Evolutionary conservation across 805 yeast genomes (phyloP).

Genomic region (Myxozyma neotropica): DNA sequence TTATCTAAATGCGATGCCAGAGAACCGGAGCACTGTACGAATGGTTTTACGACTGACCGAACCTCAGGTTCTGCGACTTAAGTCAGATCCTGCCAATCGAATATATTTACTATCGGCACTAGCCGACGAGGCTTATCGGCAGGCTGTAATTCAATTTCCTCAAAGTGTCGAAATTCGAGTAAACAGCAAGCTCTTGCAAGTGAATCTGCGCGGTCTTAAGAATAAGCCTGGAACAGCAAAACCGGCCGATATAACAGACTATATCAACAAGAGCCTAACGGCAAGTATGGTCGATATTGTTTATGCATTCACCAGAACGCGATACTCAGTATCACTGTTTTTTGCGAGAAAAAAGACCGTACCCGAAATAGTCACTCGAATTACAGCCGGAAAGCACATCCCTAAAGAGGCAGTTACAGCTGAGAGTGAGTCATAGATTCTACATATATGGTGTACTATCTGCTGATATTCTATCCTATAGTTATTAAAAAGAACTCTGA

Average conservation of each 20-base stretch:
- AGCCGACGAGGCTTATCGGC: slow-evolving; percentile 28
- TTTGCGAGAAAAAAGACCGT: slow-evolving; percentile 56
- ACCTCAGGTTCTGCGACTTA: slow-evolving; percentile 49
- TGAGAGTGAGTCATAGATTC: slow-evolving; percentile 50
- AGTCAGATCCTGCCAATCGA: slow-evolving; percentile 40
- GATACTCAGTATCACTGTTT: slow-evolving; percentile 58
- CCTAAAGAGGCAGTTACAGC: slow-evolving; percentile 53
- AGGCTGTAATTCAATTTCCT: slow-evolving; percentile 61
- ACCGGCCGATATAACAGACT: slow-evolving; percentile 75
- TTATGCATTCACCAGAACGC: slow-evolving; percentile 59
- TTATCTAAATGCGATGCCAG: slow-evolving; percentile 15
- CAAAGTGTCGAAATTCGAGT: slow-evolving; percentile 66
- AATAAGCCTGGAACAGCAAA: slow-evolving; percentile 74
- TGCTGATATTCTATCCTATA: too few species aligned
- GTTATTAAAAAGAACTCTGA: slow-evolving; percentile 47
- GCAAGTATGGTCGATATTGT: slow-evolving; percentile 54
- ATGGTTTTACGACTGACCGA: slow-evolving; percentile 48
- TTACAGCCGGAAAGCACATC: slow-evolving; percentile 56
- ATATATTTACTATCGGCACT: slow-evolving; percentile 57
- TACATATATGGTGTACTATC: too few species aligned
- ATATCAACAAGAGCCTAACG: slow-evolving; percentile 37
- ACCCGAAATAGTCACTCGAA: slow-evolving; percentile 47
- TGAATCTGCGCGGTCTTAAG: slow-evolving; percentile 72
- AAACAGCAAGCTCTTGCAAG: slow-evolving; percentile 55
- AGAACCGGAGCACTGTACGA: slow-evolving; percentile 8